A percentile compares a stretch with the other conserved stretches of the same genome.
phyloP scores from a whole-genome alignment of 2,329 filamentous ascomycete species.

The Cadophora sp. region DNA sequence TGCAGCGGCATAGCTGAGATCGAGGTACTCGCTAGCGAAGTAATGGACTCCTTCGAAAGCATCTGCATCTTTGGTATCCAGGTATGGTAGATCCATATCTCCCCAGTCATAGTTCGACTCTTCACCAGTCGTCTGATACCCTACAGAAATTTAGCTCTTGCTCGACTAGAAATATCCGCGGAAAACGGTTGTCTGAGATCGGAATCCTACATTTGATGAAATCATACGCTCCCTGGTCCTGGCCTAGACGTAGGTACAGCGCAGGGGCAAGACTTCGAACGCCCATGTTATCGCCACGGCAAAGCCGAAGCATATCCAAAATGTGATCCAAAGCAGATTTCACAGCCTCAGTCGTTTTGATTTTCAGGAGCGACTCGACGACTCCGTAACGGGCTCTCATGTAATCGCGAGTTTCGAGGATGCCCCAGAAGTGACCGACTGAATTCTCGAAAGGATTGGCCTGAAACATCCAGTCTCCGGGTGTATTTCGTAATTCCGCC shows the following conservation, averaged over 20 bases:
- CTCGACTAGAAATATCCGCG: background rate
- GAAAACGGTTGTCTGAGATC: background rate
- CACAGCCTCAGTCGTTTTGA: slow-evolving; percentile 48
- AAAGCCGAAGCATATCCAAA: slow-evolving; percentile 53
- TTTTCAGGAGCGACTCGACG: slow-evolving; percentile 45
- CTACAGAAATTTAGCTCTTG: background rate
- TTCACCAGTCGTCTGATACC: slow-evolving; percentile 47
- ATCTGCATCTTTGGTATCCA: slow-evolving; percentile 50
- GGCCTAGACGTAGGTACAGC: slow-evolving; percentile 53
- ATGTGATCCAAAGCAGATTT: slow-evolving; percentile 49
- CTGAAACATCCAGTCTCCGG: slow-evolving; percentile 40
- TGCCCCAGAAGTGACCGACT: slow-evolving; percentile 53
- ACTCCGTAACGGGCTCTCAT: slow-evolving; percentile 50
- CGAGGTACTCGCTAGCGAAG: slow-evolving; percentile 24
- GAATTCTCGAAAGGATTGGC: slow-evolving; percentile 49
- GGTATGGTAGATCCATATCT: slow-evolving; percentile 45
- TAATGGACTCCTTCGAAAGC: slow-evolving; percentile 48
- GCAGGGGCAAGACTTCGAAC: slow-evolving; percentile 51
- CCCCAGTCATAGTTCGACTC: slow-evolving; percentile 47
- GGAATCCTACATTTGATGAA: slow-evolving; percentile 51
- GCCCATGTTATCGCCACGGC: slow-evolving; percentile 54
- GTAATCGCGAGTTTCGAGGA: slow-evolving; percentile 52
- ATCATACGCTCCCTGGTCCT: slow-evolving; percentile 57
- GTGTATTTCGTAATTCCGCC: slow-evolving; percentile 45
- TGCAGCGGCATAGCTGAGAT: slow-evolving; percentile 36